These are phyloP conservation scores for Aegilops speltoides DNA, from an alignment of 176 grass and related monocot genomes.

Conservation along the genomic window DNA sequence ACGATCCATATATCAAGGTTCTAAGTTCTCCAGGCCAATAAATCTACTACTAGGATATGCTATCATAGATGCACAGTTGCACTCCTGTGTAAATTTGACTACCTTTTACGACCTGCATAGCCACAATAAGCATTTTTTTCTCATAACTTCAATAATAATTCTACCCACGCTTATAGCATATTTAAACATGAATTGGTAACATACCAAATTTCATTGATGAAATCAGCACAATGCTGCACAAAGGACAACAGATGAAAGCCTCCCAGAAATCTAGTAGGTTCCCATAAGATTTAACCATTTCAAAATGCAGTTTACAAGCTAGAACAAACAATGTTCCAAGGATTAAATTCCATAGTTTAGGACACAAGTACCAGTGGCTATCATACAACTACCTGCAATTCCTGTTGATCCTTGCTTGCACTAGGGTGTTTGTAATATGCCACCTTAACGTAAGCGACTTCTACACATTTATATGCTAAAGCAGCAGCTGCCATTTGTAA, in stretches of 20 bases:
- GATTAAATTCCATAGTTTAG: not conserved
- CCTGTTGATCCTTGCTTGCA: constrained; percentile 66
- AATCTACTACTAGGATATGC: not conserved
- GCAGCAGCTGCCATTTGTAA: constrained; percentile 62
- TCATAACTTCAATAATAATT: constrained; percentile 4
- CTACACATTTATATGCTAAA: constrained; percentile 90
- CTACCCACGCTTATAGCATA: not conserved
- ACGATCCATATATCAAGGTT: constrained; percentile 5
- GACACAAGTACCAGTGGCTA: constrained; percentile 55
- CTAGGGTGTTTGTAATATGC: constrained; percentile 72
- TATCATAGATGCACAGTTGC: not conserved
- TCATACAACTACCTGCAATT: constrained; percentile 55
- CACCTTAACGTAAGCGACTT: constrained; percentile 83
- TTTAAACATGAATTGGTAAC: not conserved
- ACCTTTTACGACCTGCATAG: not conserved
- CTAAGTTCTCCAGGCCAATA: constrained; percentile 1
- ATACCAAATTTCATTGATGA: not conserved
- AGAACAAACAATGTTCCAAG: not conserved
- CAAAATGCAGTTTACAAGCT: constrained; percentile 12
- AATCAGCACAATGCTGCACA: not conserved
- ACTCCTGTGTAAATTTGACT: not conserved
- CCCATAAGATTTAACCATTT: not conserved
- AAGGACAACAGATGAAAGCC: not conserved
- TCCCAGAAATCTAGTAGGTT: constrained; percentile 10
- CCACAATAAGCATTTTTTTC: not conserved